Evolutionary conservation across 345 rosid genomes (phyloP).

Genomic region (Hibiscus mutabilis): DNA sequence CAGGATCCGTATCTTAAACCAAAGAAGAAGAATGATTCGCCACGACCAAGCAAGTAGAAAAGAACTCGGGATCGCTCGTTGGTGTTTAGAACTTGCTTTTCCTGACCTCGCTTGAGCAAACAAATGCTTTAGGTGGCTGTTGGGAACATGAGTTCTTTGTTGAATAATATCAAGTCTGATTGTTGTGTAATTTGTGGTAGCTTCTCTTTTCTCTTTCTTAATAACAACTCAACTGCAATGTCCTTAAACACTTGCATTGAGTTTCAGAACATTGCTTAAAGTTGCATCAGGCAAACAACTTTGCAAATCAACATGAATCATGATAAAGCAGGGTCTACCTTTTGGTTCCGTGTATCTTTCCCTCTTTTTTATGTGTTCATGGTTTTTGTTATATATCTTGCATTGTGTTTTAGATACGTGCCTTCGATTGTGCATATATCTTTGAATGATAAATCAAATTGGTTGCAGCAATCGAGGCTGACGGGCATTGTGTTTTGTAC

Average conservation of each 20-base stretch:
- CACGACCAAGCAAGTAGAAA: slow-evolving; percentile 27
- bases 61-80: background rate
- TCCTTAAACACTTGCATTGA: slow-evolving; percentile 1
- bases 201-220: background rate
- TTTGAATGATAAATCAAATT: background rate
- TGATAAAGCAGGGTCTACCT: background rate
- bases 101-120: background rate
- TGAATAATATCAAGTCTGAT: slow-evolving; percentile 1
- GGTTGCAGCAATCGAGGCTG: too few relatives aligned
- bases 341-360: too few relatives aligned
- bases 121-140: background rate
- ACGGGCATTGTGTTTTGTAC: background rate
- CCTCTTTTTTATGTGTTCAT: background rate
- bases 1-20: slow-evolving; percentile 44
- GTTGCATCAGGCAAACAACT: background rate
- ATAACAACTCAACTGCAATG: background rate
- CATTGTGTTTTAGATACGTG: background rate
- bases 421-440: background rate
- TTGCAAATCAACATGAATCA: background rate
- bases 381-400: background rate
- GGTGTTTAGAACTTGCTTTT: slow-evolving; percentile 9
- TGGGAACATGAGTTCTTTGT: background rate
- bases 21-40: slow-evolving; percentile 19
- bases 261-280: background rate
- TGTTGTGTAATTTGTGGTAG: background rate